A percentile compares a stretch with the other conserved stretches of the same genome.
Evolutionary conservation across 2,329 filamentous ascomycete species (phyloP).

Genomic region (Fusarium devonianum): DNA sequence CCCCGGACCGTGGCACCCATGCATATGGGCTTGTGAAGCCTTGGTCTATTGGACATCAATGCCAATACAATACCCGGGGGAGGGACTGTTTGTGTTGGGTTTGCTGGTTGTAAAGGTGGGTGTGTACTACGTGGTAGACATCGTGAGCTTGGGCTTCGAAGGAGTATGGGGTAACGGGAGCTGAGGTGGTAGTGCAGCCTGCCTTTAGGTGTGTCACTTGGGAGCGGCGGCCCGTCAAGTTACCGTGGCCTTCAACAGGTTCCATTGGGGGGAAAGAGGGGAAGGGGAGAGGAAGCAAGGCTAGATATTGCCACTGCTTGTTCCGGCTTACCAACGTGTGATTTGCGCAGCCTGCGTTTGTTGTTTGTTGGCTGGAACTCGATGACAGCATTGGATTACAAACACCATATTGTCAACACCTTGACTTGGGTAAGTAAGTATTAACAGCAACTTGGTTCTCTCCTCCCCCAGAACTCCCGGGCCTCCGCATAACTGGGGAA

Average conservation of each 20-base stretch:
- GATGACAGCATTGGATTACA: too few relatives aligned
- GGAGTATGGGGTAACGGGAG: slow-evolving; percentile 8
- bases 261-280: not conserved
- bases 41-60: not conserved
- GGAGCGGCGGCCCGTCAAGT: slow-evolving; percentile 16
- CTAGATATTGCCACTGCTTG: slow-evolving; percentile 28
- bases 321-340: not conserved
- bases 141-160: slow-evolving; percentile 6
- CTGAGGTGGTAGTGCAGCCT: slow-evolving; percentile 24
- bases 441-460: not conserved
- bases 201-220: slow-evolving; percentile 26
- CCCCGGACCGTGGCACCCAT: not conserved
- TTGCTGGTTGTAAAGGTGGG: not conserved
- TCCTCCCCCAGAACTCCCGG: too few relatives aligned
- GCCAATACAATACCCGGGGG: too few relatives aligned
- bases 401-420: too few relatives aligned
- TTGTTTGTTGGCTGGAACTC: slow-evolving; percentile 6
- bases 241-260: slow-evolving; percentile 4
- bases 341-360: slow-evolving; percentile 6
- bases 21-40: not conserved
- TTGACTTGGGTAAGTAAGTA: too few relatives aligned
- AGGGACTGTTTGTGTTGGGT: too few relatives aligned
- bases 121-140: slow-evolving; percentile 6
- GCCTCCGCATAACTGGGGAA: not conserved
- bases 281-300: slow-evolving; percentile 29